Evolutionary conservation across 257 asterid genomes (phyloP).

Genomic region (Parsonsia alboflavescens): DNA sequence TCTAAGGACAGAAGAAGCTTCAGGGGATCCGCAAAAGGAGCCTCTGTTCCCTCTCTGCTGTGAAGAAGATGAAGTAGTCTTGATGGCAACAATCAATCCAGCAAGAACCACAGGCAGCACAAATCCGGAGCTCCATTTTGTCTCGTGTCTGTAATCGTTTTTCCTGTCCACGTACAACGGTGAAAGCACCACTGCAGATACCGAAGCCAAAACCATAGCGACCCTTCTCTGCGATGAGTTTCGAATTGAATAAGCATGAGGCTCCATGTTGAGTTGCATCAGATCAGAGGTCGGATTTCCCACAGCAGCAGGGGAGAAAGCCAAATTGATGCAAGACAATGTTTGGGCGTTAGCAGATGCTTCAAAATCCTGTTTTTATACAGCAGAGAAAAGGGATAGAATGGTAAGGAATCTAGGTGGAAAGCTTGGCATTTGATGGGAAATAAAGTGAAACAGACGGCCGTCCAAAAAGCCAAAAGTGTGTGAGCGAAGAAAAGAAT

Average conservation of each 20-base stretch:
- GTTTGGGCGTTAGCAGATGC: background rate
- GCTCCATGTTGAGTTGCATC: conserved; percentile 33
- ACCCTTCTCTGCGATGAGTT: conserved; percentile 57
- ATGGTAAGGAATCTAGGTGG: conserved; percentile 42
- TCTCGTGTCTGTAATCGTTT: conserved; percentile 31
- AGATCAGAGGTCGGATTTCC: conserved; percentile 25
- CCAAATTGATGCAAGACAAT: conserved; percentile 16
- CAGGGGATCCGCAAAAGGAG: conserved; percentile 10
- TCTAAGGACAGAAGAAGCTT: conserved; percentile 28
- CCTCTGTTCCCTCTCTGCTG: conserved; percentile 7
- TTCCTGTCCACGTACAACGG: conserved; percentile 46
- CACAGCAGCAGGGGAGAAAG: conserved; percentile 15
- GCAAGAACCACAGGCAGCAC: conserved; percentile 57
- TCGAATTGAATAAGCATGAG: conserved; percentile 16
- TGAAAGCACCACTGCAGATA: conserved; percentile 56
- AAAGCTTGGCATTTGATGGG: conserved; percentile 31
- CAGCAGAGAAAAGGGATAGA: conserved; percentile 20
- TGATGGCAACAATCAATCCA: conserved; percentile 66
- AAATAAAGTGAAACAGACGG: conserved; percentile 24
- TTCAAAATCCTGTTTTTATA: conserved; percentile 26
- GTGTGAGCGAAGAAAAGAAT: conserved; percentile 3
- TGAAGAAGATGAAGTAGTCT: conserved; percentile 39
- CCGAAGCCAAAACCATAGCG: conserved; percentile 61
- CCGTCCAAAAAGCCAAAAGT: conserved; percentile 68
- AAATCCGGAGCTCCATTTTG: conserved; percentile 58